Evolutionary conservation across 768 basidiomycete species (phyloP).

Genomic region (Cystoderma amianthinum): DNA sequence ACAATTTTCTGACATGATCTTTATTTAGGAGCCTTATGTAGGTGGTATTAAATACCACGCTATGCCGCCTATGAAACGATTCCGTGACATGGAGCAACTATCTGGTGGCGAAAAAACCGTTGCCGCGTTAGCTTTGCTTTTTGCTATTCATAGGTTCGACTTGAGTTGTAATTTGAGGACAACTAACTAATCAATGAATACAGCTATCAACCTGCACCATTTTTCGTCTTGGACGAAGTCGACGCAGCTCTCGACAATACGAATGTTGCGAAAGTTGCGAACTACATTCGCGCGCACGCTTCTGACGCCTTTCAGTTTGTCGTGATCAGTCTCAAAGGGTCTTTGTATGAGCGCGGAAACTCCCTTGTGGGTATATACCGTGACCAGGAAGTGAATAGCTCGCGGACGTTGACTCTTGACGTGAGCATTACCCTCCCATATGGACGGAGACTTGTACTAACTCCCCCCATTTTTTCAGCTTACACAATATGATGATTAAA

Average conservation of each 20-base stretch:
- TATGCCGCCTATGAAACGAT: slow-evolving; percentile 99
- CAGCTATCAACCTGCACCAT: slow-evolving; percentile 94
- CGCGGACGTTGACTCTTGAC: slow-evolving; percentile 86
- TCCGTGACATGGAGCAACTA: slow-evolving; percentile 98
- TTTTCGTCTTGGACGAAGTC: slow-evolving; percentile 98
- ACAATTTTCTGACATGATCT: slow-evolving; percentile 1
- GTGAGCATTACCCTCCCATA: no score
- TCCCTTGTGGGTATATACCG: slow-evolving; percentile 92
- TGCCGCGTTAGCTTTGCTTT: slow-evolving; percentile 91
- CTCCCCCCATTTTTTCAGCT: slow-evolving; percentile 25
- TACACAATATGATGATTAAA: slow-evolving; percentile 55
- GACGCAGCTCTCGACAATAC: slow-evolving; percentile 98
- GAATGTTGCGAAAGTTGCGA: slow-evolving; percentile 96
- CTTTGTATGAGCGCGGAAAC: slow-evolving; percentile 84
- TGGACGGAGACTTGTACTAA: background rate
- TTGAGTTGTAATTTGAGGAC: slow-evolving; percentile 6
- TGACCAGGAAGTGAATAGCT: slow-evolving; percentile 91
- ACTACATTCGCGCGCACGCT: no score
- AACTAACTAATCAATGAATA: background rate
- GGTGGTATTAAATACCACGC: slow-evolving; percentile 94
- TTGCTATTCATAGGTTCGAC: no score
- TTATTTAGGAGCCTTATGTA: slow-evolving; percentile 22
- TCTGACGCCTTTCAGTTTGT: slow-evolving; percentile 90
- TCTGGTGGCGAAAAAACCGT: slow-evolving; percentile 99
- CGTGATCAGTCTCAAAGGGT: no score